Conservation (phyloP, 1,284 basidiomycete species). For the Cystobasidiaceae sp. region DNA sequence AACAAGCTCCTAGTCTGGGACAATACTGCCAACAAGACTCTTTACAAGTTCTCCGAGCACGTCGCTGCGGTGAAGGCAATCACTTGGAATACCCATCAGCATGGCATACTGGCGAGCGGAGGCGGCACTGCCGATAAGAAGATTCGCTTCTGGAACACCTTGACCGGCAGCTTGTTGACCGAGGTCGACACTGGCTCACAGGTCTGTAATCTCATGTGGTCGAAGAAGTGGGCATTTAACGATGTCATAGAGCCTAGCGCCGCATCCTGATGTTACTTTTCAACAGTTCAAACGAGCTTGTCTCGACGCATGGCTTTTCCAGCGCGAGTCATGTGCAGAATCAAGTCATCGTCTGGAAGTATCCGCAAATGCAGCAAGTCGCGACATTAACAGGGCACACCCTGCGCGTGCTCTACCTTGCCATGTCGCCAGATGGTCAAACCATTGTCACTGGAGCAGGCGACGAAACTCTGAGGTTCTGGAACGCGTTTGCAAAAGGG, state of each 20-base stretch:
- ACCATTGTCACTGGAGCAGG: slow-evolving; percentile 97
- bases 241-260: too few species aligned
- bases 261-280: neutral
- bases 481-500: slow-evolving; percentile 61
- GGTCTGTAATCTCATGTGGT: slow-evolving; percentile 98
- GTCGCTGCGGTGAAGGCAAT: slow-evolving; percentile 96
- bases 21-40: slow-evolving; percentile 50
- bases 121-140: slow-evolving; percentile 97
- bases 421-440: slow-evolving; percentile 90
- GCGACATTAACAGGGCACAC: slow-evolving; percentile 92
- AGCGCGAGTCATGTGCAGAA: slow-evolving; percentile 81
- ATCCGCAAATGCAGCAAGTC: slow-evolving; percentile 86
- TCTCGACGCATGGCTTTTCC: slow-evolving; percentile 96
- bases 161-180: slow-evolving; percentile 74
- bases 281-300: slow-evolving; percentile 84
- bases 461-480: slow-evolving; percentile 91
- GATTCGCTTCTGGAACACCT: slow-evolving; percentile 94
- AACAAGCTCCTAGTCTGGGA: slow-evolving; percentile 99
- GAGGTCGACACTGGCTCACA: slow-evolving; percentile 90
- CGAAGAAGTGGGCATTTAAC: slow-evolving; percentile 53
- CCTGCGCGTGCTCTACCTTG: slow-evolving; percentile 74
- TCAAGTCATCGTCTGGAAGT: slow-evolving; percentile 97
- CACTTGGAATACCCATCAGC: slow-evolving; percentile 93
- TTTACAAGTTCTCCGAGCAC: slow-evolving; percentile 94
- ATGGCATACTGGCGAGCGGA: slow-evolving; percentile 88